These are phyloP conservation scores for Phyllosticta citribraziliensis DNA, from an alignment of 2,329 filamentous ascomycete species.

Conservation along the genomic window DNA sequence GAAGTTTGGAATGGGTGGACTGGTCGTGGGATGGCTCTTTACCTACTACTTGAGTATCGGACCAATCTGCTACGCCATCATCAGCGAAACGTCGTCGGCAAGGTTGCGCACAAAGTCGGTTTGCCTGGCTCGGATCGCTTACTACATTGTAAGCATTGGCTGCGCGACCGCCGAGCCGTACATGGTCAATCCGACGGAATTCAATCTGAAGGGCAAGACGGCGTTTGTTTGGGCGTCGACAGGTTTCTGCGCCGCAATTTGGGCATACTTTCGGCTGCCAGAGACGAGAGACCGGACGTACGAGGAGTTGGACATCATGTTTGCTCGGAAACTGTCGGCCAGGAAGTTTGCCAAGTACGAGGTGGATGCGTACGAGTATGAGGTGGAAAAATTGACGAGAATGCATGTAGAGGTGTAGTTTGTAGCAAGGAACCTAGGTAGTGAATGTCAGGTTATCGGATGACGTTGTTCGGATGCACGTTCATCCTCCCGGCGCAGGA, in stretches of 20 bases:
- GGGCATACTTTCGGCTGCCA: slow-evolving; percentile 69
- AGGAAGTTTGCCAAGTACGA: slow-evolving; percentile 14
- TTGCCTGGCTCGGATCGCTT: slow-evolving; percentile 65
- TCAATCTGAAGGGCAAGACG: slow-evolving; percentile 78
- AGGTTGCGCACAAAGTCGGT: slow-evolving; percentile 86
- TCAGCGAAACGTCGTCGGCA: slow-evolving; percentile 72
- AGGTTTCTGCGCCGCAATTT: slow-evolving; percentile 68
- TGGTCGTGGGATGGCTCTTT: slow-evolving; percentile 40
- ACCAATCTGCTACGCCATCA: slow-evolving; percentile 79
- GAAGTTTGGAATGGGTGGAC: slow-evolving; percentile 23
- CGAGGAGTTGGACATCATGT: slow-evolving; percentile 73
- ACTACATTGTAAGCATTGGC: slow-evolving; percentile 69
- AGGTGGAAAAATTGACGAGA: background rate
- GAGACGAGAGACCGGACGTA: slow-evolving; percentile 72
- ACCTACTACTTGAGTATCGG: slow-evolving; percentile 80
- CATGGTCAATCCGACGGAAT: slow-evolving; percentile 75
- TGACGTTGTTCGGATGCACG: background rate
- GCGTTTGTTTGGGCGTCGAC: slow-evolving; percentile 82
- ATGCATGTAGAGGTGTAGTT: background rate
- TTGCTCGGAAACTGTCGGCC: slow-evolving; percentile 43
- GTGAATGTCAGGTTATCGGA: no score
- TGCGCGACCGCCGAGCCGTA: slow-evolving; percentile 74
- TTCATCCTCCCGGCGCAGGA: background rate
- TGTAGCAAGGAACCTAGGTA: no score
- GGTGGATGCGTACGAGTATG: background rate